phyloP scores from a whole-genome alignment of 257 asterid species.

The Linderniella brevidens region DNA sequence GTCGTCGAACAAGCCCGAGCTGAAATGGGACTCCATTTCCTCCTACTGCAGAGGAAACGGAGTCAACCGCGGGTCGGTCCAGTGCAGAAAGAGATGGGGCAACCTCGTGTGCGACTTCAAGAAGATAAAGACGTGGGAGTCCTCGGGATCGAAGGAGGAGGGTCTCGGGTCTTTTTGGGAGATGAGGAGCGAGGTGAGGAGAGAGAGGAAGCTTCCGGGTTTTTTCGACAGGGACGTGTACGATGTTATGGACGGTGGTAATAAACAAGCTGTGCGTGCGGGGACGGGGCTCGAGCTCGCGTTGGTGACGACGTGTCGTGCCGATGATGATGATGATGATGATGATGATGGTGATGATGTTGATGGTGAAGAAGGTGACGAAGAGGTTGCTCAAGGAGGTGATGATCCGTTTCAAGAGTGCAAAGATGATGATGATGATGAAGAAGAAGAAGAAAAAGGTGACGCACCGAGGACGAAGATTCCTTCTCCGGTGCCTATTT shows the following conservation, averaged over 20 bases:
- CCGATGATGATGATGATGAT: slow-evolving; percentile 17
- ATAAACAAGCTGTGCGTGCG: slow-evolving; percentile 12
- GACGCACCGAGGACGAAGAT: too few relatives aligned
- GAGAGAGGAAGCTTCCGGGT: slow-evolving; percentile 47
- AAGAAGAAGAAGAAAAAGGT: slow-evolving; percentile 14
- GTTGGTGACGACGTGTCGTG: slow-evolving; percentile 11
- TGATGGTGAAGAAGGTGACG: slow-evolving; percentile 16
- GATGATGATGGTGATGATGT: slow-evolving; percentile 21
- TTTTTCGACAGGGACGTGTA: slow-evolving; percentile 43
- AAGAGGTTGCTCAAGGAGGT: slow-evolving; percentile 10
- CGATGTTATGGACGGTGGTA: slow-evolving; percentile 34
- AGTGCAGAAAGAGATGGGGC: slow-evolving; percentile 77
- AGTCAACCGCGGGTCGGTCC: slow-evolving; percentile 52
- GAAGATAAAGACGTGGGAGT: slow-evolving; percentile 59
- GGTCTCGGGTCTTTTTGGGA: slow-evolving; percentile 48
- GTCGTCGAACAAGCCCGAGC: slow-evolving; percentile 30
- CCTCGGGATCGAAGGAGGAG: slow-evolving; percentile 8
- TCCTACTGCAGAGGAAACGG: slow-evolving; percentile 47
- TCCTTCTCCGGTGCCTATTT: slow-evolving; percentile 48
- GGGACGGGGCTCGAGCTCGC: slow-evolving; percentile 22
- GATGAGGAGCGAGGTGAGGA: slow-evolving; percentile 51
- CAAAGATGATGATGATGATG: slow-evolving; percentile 10
- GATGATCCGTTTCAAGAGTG: too few relatives aligned
- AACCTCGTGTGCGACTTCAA: slow-evolving; percentile 63
- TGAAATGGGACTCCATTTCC: slow-evolving; percentile 58